Conservation (phyloP, 2,329 filamentous ascomycete genomes). For the Fusarium pilosicola region DNA sequence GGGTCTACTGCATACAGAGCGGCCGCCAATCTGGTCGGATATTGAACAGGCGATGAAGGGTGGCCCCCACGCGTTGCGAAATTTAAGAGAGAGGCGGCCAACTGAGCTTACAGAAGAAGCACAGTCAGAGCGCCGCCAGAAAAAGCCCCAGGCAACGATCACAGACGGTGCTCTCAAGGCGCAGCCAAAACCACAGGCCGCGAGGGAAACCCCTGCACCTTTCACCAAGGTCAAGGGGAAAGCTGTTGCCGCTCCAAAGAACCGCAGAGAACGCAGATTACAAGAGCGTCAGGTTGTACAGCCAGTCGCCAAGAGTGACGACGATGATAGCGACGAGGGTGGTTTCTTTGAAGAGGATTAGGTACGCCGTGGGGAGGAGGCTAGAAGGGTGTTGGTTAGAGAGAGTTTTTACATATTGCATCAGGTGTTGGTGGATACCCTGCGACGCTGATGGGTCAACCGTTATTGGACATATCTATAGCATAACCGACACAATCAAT, state of each 20-base stretch:
- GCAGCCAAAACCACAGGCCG: conserved; percentile 33
- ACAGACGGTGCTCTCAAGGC: conserved; percentile 32
- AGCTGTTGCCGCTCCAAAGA: conserved; percentile 45
- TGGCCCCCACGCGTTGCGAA: conserved; percentile 62
- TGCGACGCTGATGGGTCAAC: conserved; percentile 18
- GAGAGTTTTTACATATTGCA: conserved; percentile 26
- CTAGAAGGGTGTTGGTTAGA: neutral
- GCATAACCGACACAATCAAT: conserved; percentile 15
- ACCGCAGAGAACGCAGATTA: conserved; percentile 50
- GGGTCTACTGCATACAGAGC: conserved; percentile 57
- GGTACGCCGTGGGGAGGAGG: neutral
- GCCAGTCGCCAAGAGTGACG: conserved; percentile 50
- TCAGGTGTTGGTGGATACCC: conserved; percentile 37
- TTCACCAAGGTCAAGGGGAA: conserved; percentile 36
- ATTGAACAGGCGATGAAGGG: conserved; percentile 73
- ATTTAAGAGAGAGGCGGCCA: conserved; percentile 63
- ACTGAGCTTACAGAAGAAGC: conserved; percentile 22
- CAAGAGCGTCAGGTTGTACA: conserved; percentile 50
- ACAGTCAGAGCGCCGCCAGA: conserved; percentile 26
- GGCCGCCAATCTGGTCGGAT: conserved; percentile 72
- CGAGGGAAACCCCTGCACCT: conserved; percentile 19
- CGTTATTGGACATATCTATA: conserved; percentile 16
- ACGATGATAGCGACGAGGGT: conserved; percentile 62
- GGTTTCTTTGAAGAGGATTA: conserved; percentile 65
- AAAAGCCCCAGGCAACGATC: conserved; percentile 30